Percentiles rank a stretch among this genome's conserved stretches.
Evolutionary conservation across 108 stramenopile species (phyloP).

Genomic region (Stephanodiscus minutulus): DNA sequence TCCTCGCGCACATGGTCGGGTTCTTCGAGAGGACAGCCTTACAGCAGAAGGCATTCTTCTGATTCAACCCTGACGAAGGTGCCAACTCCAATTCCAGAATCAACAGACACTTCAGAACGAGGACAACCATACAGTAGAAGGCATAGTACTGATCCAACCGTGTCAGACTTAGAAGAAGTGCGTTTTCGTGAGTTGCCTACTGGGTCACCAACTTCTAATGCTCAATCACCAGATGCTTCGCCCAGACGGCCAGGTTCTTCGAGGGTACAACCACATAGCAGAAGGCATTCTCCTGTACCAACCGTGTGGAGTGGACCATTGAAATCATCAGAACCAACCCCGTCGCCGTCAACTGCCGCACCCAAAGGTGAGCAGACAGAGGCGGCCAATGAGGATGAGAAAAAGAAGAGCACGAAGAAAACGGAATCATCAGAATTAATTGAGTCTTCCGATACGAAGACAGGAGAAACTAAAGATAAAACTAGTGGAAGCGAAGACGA

Average conservation of each 20-base stretch:
- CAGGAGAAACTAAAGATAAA: neutral
- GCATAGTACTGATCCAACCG: no score
- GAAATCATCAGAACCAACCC: neutral
- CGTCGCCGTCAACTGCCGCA: no score
- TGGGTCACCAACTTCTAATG: neutral
- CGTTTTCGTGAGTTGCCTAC: neutral
- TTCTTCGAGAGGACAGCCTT: neutral
- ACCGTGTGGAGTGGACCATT: neutral
- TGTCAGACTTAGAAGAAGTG: no score
- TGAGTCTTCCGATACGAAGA: neutral
- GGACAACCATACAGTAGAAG: no score
- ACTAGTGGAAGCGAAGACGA: neutral
- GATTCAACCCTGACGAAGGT: neutral
- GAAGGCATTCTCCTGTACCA: conserved; percentile 5
- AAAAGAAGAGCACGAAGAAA: neutral
- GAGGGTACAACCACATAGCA: neutral
- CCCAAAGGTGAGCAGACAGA: neutral
- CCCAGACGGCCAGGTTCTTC: conserved; percentile 1
- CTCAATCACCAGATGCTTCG: neutral
- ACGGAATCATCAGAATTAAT: neutral
- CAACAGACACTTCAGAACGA: neutral
- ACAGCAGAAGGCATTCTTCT: neutral
- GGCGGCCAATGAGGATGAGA: neutral
- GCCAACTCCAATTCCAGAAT: neutral
- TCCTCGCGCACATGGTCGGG: neutral